Base-by-base conservation (phyloP, 352 stramenopile genomes). In the Phytopythium kandeliae region DNA sequence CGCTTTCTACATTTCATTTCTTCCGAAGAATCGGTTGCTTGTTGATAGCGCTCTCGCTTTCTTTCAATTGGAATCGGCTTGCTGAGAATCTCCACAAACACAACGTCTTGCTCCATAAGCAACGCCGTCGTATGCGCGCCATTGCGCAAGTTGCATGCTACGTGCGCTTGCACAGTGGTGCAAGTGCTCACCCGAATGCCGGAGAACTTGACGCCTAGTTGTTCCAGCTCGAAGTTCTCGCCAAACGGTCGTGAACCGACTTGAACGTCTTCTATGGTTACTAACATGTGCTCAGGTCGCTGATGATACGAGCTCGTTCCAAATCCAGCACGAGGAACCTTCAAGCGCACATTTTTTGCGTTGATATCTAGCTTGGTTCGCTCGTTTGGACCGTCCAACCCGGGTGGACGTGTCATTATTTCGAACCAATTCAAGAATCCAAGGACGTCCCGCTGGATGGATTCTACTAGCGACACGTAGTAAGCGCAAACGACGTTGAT, bases 341-440 rank as follows among this genome's bases (percentile, higher is more conserved):
- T 22, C 17, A 88, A 42, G 10, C 57, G 71, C 31, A 89, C 60
- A 26, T 60, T 48, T 3, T 55, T 41, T 24, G 79, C 55, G 9
- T 69, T 57, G 21, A 75, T 57, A 21, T 89, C 67, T 15, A 92
- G 38, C 43, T 84, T 92, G n/a, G 74, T 78, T 25, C 78, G 63
- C 13, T 73, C 54, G 21, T 72, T 79, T 1, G 67, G 41, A 2
- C 54, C 4, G 49, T 60, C 45, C 2, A 74, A 33, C 16, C 62
- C 51, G 2, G 58, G 36, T 24, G 74, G 74, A n/a, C 73, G 64
- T 22, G 69, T 67, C 46, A 79, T 69, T 10, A 85, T 54, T 17
- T 73, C 75, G 9, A 70, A 68, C 74, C 75, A 92, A 13, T 71
- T 72, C 28, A 81, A 86, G 54, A 88, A 85, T 0, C 65, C 74